phyloP scores from a whole-genome alignment of 2,329 filamentous ascomycete species.

The Talaromyces atroroseus region DNA sequence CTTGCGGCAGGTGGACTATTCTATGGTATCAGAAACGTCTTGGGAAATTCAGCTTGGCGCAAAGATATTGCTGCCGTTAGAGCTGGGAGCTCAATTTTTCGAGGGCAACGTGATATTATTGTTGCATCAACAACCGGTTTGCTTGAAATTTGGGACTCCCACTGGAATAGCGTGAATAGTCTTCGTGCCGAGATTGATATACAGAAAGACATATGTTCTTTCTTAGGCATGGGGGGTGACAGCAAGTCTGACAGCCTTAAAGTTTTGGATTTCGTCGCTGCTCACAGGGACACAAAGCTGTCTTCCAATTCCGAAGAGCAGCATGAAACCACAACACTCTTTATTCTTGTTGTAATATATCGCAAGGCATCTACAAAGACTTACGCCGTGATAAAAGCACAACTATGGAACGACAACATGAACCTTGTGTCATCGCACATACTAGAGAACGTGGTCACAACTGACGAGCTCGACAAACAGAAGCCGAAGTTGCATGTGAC shows the following conservation, averaged over 20 bases:
- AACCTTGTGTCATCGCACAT: slow-evolving; percentile 63
- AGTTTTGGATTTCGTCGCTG: slow-evolving; percentile 73
- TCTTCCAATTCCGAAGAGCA: slow-evolving; percentile 26
- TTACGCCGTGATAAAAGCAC: slow-evolving; percentile 71
- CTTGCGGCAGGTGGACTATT: slow-evolving; percentile 63
- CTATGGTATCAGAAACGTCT: slow-evolving; percentile 70
- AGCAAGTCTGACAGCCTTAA: slow-evolving; percentile 58
- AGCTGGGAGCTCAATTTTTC: slow-evolving; percentile 63
- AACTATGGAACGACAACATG: slow-evolving; percentile 50
- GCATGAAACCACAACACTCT: slow-evolving; percentile 47
- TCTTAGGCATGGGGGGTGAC: slow-evolving; percentile 23
- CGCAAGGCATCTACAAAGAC: slow-evolving; percentile 46
- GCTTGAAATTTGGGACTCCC: slow-evolving; percentile 81
- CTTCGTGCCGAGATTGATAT: slow-evolving; percentile 67
- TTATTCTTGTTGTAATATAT: slow-evolving; percentile 49
- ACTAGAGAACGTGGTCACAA: slow-evolving; percentile 59
- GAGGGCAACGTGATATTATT: slow-evolving; percentile 80
- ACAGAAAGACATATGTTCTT: slow-evolving; percentile 44
- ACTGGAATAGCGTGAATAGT: slow-evolving; percentile 78
- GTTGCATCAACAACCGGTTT: slow-evolving; percentile 71
- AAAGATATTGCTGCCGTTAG: slow-evolving; percentile 77
- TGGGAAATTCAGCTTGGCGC: slow-evolving; percentile 64
- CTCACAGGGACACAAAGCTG: slow-evolving; percentile 23
- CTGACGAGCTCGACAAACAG: slow-evolving; percentile 34
- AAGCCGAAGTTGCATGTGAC: slow-evolving; percentile 71